Evolutionary conservation across 2,329 filamentous ascomycete genomes (phyloP).

Genomic region (Dactylella cylindrospora): DNA sequence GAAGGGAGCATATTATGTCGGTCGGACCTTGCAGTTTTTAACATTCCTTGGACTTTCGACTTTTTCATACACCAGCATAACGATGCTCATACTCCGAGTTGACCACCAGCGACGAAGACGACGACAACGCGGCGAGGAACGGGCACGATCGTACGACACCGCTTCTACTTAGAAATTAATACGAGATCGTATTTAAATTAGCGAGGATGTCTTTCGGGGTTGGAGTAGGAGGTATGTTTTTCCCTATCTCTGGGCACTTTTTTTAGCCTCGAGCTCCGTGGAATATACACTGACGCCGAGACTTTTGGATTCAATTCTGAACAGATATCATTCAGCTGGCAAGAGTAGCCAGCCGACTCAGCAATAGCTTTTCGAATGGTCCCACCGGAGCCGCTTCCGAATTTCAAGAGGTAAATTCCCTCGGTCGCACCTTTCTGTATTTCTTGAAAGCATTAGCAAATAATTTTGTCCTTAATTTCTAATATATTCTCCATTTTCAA

Average conservation of each 20-base stretch:
- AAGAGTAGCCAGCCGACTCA: slow-evolving; percentile 26
- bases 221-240: slow-evolving; percentile 35
- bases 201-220: slow-evolving; percentile 44
- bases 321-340: slow-evolving; percentile 43
- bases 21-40: too few relatives aligned
- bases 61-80: too few relatives aligned
- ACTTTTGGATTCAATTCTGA: background rate
- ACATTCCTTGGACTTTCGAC: too few relatives aligned
- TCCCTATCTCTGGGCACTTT: background rate
- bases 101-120: too few relatives aligned
- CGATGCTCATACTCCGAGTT: slow-evolving; percentile 34
- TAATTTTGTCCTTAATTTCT: too few relatives aligned
- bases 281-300: background rate
- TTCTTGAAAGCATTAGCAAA: too few relatives aligned
- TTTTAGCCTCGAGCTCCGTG: background rate
- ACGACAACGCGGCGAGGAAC: slow-evolving; percentile 23
- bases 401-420: slow-evolving; percentile 25
- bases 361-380: slow-evolving; percentile 36
- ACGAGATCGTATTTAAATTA: slow-evolving; percentile 12
- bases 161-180: slow-evolving; percentile 10
- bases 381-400: slow-evolving; percentile 37
- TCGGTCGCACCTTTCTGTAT: too few relatives aligned
- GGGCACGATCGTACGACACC: slow-evolving; percentile 3
- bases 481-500: too few relatives aligned
- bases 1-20: too few relatives aligned